Evolutionary conservation across 169 alveolate genomes (phyloP).

Genomic region (Besnoitia besnoiti): DNA sequence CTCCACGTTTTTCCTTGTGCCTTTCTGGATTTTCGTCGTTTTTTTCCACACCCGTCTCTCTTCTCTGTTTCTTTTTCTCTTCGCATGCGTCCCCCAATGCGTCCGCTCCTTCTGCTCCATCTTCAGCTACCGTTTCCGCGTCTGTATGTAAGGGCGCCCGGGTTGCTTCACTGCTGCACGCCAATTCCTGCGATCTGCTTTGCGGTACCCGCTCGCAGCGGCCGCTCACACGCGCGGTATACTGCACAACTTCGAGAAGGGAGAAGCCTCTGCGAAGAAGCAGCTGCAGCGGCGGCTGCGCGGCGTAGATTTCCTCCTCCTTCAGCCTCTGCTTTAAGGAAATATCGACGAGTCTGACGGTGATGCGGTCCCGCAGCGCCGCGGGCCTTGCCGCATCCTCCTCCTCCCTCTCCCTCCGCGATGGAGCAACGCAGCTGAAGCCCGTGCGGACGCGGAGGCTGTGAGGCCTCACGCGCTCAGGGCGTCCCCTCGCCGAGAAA

Average conservation of each 20-base stretch:
- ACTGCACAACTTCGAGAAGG: constrained; percentile 23
- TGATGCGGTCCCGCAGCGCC: neutral
- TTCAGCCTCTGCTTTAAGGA: constrained; percentile 12
- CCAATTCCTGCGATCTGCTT: neutral
- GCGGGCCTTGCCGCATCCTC: neutral
- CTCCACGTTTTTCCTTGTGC: neutral
- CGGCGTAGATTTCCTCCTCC: constrained; percentile 30
- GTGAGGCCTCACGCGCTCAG: no score
- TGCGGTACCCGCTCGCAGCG: neutral
- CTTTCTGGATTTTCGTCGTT: neutral
- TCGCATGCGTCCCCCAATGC: no score
- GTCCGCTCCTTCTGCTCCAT: no score
- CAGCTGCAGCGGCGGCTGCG: constrained; percentile 31
- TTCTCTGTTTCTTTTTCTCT: neutral
- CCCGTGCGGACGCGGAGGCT: no score
- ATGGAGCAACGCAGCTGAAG: neutral
- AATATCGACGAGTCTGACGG: constrained; percentile 8
- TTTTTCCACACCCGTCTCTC: neutral
- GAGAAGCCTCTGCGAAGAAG: constrained; percentile 63
- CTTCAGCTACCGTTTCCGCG: no score
- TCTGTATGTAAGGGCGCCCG: no score
- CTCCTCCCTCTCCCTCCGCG: neutral
- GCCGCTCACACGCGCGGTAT: neutral
- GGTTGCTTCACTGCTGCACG: neutral
- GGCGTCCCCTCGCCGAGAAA: no score